phyloP scores from a whole-genome alignment of 163 green algal species.

The Chlamydomonas reinhardtii region DNA sequence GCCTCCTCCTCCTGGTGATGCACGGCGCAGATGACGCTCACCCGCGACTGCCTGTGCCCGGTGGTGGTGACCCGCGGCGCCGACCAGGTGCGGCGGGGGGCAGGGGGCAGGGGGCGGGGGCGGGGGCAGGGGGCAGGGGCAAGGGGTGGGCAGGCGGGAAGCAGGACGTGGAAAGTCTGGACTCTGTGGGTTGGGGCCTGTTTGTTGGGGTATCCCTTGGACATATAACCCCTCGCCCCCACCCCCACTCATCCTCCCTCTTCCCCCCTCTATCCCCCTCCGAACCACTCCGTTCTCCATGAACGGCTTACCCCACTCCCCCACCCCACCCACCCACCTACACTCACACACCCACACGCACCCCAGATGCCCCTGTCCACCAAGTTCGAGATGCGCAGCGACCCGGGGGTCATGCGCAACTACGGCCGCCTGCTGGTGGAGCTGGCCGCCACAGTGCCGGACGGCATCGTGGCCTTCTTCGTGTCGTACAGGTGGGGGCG shows the following conservation, averaged over 20 bases:
- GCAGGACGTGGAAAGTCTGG: too few species aligned
- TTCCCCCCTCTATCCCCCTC: neutral
- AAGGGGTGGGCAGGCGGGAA: too few species aligned
- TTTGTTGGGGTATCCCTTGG: too few species aligned
- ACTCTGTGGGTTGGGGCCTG: too few species aligned
- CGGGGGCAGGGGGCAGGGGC: neutral
- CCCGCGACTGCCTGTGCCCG: constrained; percentile 95
- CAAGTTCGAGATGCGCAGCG: constrained; percentile 93
- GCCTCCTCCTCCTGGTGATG: too few species aligned
- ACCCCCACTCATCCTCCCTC: too few species aligned
- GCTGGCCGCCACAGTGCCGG: constrained; percentile 89
- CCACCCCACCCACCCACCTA: neutral
- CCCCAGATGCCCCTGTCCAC: constrained; percentile 78
- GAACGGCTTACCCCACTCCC: too few species aligned
- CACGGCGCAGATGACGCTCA: constrained; percentile 95
- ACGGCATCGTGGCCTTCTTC: constrained; percentile 95
- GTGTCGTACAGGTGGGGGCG: constrained; percentile 84
- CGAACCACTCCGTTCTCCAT: neutral
- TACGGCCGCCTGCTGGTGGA: constrained; percentile 96
- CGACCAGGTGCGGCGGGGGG: constrained; percentile 83
- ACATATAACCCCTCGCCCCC: too few species aligned
- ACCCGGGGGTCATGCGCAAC: constrained; percentile 87
- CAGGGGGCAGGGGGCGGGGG: constrained; percentile 27
- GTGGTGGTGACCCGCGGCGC: constrained; percentile 93
- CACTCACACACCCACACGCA: neutral